A percentile compares a stretch with the other conserved stretches of the same genome.
These are phyloP conservation scores for Pueraria montana DNA, from an alignment of 306 rosid species.

Conservation along the genomic window DNA sequence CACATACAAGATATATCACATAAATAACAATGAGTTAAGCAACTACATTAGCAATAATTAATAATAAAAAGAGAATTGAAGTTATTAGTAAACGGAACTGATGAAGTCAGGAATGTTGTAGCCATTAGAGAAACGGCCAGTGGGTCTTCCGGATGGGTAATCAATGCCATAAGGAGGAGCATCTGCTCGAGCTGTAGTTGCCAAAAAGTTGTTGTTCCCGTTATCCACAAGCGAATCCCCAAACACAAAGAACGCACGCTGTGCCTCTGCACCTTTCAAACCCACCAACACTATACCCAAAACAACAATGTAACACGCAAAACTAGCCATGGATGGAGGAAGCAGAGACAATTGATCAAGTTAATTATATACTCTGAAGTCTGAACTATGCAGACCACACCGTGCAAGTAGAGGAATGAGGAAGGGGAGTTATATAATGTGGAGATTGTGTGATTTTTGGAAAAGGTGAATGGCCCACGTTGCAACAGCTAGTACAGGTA, in stretches of 20 bases:
- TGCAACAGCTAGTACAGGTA: constrained; percentile 7
- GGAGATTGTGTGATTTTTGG: no score
- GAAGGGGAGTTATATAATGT: constrained; percentile 36
- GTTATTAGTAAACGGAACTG: constrained; percentile 52
- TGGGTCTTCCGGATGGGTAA: constrained; percentile 69
- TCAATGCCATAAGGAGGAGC: constrained; percentile 81
- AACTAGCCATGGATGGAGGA: constrained; percentile 62
- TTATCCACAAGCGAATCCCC: constrained; percentile 87
- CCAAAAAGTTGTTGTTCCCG: constrained; percentile 80
- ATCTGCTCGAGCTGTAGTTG: constrained; percentile 83
- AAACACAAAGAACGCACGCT: constrained; percentile 81
- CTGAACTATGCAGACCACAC: no score
- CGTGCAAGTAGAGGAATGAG: not conserved
- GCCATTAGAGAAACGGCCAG: constrained; percentile 94
- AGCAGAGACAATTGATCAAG: no score
- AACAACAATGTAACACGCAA: constrained; percentile 27
- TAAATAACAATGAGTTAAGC: not conserved
- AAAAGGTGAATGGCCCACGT: constrained; percentile 39
- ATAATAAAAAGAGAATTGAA: not conserved
- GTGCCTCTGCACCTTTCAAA: constrained; percentile 58
- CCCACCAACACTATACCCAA: constrained; percentile 37
- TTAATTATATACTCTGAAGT: not conserved
- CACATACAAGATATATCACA: not conserved
- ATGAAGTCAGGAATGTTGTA: constrained; percentile 80
- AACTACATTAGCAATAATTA: no score